Evolutionary conservation across 495 filamentous ascomycete genomes (phyloP), one percentile per base, ranked within the genome.

Genomic region (Penicillium riverlandense): DNA sequence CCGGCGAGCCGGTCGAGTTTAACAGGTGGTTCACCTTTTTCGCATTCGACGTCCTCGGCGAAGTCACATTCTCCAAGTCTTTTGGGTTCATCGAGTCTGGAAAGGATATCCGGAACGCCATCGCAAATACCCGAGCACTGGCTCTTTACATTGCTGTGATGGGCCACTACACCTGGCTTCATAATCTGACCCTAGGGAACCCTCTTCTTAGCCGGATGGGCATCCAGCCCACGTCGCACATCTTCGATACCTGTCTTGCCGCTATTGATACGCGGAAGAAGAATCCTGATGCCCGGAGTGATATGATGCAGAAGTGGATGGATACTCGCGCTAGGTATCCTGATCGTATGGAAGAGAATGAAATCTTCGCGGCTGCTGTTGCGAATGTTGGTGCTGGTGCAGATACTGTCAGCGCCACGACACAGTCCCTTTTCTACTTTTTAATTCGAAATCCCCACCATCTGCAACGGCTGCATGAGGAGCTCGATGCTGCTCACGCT

Each of bases 221-320:
- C 7, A 48, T 74, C 11, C 59, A 64, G 33, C 72, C 71, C 2
- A 55, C 53, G 7, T 61, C 61, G 9, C 67, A 71, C 36, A 57
- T 72, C 33, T 69, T 71, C 43, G 58, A 72, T 29, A 76, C 65
- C 0, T 55, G 58, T 16, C 29, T 63, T 27, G 44, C 53, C 0
- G 70, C 71, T n/a, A 58, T 78, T 16, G 50, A 65, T 2, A 49
- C 43, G 11, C 62, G 72, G 7, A 55, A 66, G 38, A 41, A 54
- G n/a, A 67, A 70, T 30, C 43, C 61, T 1, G 60, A 60, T 13
- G 54, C 45, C 1, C 48, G 67, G 4, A 53, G 59, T 32, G 72
- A 76, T 40, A 71, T 72, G 59, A 57, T 76, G 41, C 53, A 65
- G 42, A 55, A 69, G 16, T 74, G 74, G 72, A 52, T 72, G 8